Evolutionary conservation across 257 asterid species (phyloP).

Genomic region (Coffea eugenioides): DNA sequence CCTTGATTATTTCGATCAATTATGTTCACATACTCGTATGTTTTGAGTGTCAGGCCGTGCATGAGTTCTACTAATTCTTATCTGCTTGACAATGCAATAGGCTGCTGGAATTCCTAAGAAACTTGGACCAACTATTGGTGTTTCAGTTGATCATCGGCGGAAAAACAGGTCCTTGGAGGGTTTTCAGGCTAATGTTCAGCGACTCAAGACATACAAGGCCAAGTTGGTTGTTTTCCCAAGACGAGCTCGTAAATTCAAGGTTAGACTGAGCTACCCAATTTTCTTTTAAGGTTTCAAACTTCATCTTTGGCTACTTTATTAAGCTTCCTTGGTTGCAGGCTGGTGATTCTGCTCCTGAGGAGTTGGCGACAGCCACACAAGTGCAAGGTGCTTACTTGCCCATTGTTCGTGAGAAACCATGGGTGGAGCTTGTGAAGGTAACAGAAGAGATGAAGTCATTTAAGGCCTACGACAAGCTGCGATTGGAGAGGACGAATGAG

Average conservation of each 20-base stretch:
- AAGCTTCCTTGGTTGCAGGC: slow-evolving; percentile 31
- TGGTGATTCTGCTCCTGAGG: slow-evolving; percentile 81
- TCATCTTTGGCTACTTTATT: not conserved
- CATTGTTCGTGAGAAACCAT: slow-evolving; percentile 54
- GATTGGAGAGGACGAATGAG: slow-evolving; percentile 60
- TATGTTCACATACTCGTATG: not conserved
- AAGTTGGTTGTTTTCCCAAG: slow-evolving; percentile 79
- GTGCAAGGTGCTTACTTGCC: slow-evolving; percentile 67
- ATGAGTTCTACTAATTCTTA: not conserved
- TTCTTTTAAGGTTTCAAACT: not conserved
- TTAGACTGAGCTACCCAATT: not conserved
- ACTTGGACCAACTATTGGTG: slow-evolving; percentile 74
- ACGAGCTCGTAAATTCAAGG: slow-evolving; percentile 60
- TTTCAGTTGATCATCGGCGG: slow-evolving; percentile 71
- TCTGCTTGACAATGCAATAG: slow-evolving; percentile 16
- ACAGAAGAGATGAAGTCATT: slow-evolving; percentile 68
- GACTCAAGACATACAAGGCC: slow-evolving; percentile 75
- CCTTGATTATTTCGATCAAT: not conserved
- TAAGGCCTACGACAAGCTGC: slow-evolving; percentile 72
- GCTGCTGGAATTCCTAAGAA: slow-evolving; percentile 74
- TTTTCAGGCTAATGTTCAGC: slow-evolving; percentile 62
- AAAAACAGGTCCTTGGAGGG: slow-evolving; percentile 73
- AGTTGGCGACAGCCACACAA: slow-evolving; percentile 70
- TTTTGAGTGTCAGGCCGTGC: not conserved
- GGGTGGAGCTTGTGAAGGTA: slow-evolving; percentile 66